Evolutionary conservation across 768 basidiomycete genomes (phyloP), one percentile per base, ranked within the genome.

Genomic region (Strobilomyces confusus): DNA sequence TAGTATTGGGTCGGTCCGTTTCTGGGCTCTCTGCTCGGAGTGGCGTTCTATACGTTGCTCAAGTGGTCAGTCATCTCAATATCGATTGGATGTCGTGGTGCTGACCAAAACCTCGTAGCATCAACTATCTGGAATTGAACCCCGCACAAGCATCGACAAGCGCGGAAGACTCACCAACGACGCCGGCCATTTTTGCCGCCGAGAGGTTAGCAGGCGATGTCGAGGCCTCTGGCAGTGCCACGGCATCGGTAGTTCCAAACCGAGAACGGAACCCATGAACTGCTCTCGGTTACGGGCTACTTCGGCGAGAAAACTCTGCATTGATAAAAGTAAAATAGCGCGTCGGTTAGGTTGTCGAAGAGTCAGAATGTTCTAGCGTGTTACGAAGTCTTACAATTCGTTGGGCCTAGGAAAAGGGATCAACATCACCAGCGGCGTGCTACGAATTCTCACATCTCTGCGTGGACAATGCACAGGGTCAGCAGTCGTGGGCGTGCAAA

Each of bases 1-100:
- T 51, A 86, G 82, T 86, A 86, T 61, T 86, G 85, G 86, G 69
- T 87, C 9, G 87, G 88, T 36, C 86, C 86, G 0, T 78, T 78
- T 49, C 72, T 89, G 20, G 87, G 88, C 29, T 76, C 83, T 6
- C 63, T 89, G 11, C 73, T 89, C 9, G 84, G 72, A 30, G 73
- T 79, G 15, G 75, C 62, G 7, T 76, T 88, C 59, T 90, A 87
- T 63, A 63, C 74, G 32, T 56, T 77, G 19, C 74, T 87, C 54
- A 87, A 87, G 63, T 71, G 61, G 76, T 77, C 56, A 57, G 73
- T 70, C 19, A 22, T 37, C 25, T n/a, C 44, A 13, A 15, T 43
- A 42, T 38, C 22, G 9, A 48, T 48, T 25, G 5, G 38, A 29
- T 34, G 29, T 49, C 29, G 20, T 6, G 51, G 19, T 34, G 34